phyloP scores from a whole-genome alignment of 2,329 filamentous ascomycete genomes.

The Septoria petroselini region DNA sequence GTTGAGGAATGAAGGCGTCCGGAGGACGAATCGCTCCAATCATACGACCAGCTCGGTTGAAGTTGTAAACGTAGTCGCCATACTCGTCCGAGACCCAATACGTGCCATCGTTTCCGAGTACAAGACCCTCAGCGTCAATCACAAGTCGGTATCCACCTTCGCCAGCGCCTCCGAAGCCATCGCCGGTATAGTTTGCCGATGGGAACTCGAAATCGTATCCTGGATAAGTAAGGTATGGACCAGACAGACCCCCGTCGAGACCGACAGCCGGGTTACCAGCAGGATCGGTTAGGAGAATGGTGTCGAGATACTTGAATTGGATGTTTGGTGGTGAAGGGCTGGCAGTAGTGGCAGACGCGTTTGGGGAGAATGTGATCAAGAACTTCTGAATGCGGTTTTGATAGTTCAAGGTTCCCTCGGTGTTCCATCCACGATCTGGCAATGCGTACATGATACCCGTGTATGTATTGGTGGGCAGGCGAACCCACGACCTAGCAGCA shows the following conservation, averaged over 20 bases:
- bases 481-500: conserved; percentile 1
- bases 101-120: conserved; percentile 56
- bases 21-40: conserved; percentile 62
- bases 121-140: conserved; percentile 65
- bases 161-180: conserved; percentile 64
- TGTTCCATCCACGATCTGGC: conserved; percentile 65
- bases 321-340: conserved; percentile 60
- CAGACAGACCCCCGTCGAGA: conserved; percentile 58
- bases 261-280: conserved; percentile 61
- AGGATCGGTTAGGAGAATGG: conserved; percentile 62
- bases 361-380: conserved; percentile 56
- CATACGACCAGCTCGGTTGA: conserved; percentile 58
- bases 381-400: conserved; percentile 68
- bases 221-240: conserved; percentile 51
- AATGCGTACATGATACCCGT: conserved; percentile 61
- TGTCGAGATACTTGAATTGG: conserved; percentile 60
- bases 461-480: conserved; percentile 47
- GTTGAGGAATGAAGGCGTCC: conserved; percentile 60
- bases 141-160: conserved; percentile 58
- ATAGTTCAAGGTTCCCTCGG: conserved; percentile 66
- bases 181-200: conserved; percentile 60
- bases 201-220: conserved; percentile 60
- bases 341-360: conserved; percentile 50
- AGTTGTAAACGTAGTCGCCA: conserved; percentile 63
- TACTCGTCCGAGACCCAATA: conserved; percentile 73